Base-by-base conservation (phyloP, 1,284 basidiomycete species). In the Sparassis latifolia region DNA sequence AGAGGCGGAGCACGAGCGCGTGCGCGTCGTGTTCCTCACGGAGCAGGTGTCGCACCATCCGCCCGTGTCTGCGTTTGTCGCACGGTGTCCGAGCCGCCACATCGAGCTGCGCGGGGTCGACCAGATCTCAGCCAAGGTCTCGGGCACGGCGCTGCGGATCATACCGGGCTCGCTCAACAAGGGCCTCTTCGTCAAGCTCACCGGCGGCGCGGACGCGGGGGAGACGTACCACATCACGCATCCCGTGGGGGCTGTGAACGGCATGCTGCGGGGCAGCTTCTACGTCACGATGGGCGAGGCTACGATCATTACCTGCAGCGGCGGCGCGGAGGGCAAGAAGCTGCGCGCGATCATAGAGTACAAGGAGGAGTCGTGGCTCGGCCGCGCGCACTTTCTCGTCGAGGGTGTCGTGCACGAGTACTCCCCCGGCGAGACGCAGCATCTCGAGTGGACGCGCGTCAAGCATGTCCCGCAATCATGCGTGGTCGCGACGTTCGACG, bases 301-400 rank as follows among this genome's bases (percentile, higher is more conserved):
- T 55, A 86, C 88, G 2, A 82, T 88, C 55, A 82, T 98, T 61
- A 96, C 91, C 20, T 93, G 90, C 63, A 76, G 77, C 10, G 86
- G 86, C 4, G 83, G 83, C 4, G 75, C 77, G 53, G 73, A 77
- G 20, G 78, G 77, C 20, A 71, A 78, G 59, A 54, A 60, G 54
- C 80, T 92, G 60, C 78, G 94, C 49, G 77, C 91, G 5, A 79
- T 99, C 52, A 80, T 97, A 51, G 92, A 96, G 61, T 98, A 97
- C 74, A 94, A 94, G 71, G 96, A 99, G 63, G 94, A 99, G 89
- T 91, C 90, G 7, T 99, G 96, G 96, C 76, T 99, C 42, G 88
- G 92, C 44, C 86, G 79, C 60, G 85, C 96, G 4, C 87, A 90
- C 54, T 98, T 92, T 74, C 73, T 87, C 33, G 61, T 93, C 9